These are phyloP conservation scores for Rhynchosporium agropyri DNA, from an alignment of 2,329 filamentous ascomycete species.

Conservation along the genomic window DNA sequence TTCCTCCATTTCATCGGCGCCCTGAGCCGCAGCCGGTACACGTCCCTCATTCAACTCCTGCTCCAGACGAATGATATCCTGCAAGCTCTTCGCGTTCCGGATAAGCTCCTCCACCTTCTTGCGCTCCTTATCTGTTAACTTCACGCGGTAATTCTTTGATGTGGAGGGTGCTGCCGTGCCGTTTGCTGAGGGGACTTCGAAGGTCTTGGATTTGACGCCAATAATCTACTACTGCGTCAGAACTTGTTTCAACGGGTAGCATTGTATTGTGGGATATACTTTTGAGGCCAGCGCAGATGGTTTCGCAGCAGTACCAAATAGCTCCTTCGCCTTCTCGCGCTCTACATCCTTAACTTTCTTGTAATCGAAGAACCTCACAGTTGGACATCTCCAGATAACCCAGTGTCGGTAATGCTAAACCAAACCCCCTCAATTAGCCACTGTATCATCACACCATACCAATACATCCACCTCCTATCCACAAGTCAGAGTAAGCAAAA, in stretches of 20 bases:
- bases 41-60: slow-evolving; percentile 89
- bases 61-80: slow-evolving; percentile 88
- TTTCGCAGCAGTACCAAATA: slow-evolving; percentile 79
- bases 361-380: slow-evolving; percentile 89
- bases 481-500: slow-evolving; percentile 23
- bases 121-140: slow-evolving; percentile 86
- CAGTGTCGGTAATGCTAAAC: slow-evolving; percentile 86
- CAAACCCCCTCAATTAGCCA: slow-evolving; percentile 27
- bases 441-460: too few relatives aligned
- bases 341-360: slow-evolving; percentile 88
- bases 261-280: slow-evolving; percentile 46
- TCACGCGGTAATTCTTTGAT: slow-evolving; percentile 73
- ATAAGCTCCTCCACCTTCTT: slow-evolving; percentile 85
- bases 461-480: neutral
- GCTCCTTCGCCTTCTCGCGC: slow-evolving; percentile 70
- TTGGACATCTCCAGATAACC: slow-evolving; percentile 84
- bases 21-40: slow-evolving; percentile 69
- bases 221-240: slow-evolving; percentile 63
- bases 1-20: slow-evolving; percentile 63
- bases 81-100: slow-evolving; percentile 81
- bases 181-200: slow-evolving; percentile 59
- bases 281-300: slow-evolving; percentile 80
- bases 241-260: neutral
- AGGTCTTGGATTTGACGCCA: slow-evolving; percentile 77
- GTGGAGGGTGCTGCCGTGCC: slow-evolving; percentile 49